Evolutionary conservation across 2,329 filamentous ascomycete genomes (phyloP), one percentile per base, ranked within the genome.

Genomic region (Fusarium papillatum): DNA sequence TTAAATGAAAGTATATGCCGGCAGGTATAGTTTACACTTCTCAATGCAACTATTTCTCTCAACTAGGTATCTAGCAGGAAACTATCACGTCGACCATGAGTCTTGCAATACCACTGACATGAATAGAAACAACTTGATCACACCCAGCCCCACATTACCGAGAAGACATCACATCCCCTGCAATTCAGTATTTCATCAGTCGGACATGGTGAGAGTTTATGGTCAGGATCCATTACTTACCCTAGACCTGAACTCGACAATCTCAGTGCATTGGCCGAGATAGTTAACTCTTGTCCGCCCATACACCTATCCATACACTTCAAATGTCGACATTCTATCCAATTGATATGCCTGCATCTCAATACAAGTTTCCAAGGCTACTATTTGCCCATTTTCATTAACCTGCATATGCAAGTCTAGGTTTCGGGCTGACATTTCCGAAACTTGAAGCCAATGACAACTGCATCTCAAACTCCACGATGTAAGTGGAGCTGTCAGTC

Each of bases 361-460:
- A 22, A 31, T 36, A 6, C 2, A 34, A 57, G 13, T 1, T 14
- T 16, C 13, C 13, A 59, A 38, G 16, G 17, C 13, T 29, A 29
- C 10, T 29, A 29, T 60, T 31, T 38, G 14, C 1, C 55, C n/a
- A 24, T 36, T 93, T 94, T 0, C 7, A 26, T 31, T n/a, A 16
- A 13, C 11, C 34, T 39, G 55, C 38, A 29, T 62, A 41, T 62
- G 57, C 34, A 26, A 29, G 36, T 60, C 57, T 41, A 62, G 38
- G 10, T 62, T 29, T 62, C 59, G 59, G 59, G 31, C 24, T 31
- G 59, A 26, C 36, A 62, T 41, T 61, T 41, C 59, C 59, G 38
- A 62, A 43, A 24, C 6, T 6, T 41, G 13, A 62, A 41, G 59
- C 59, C 59, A 62, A 62, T 62, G 16, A 17, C 7, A 31, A 43